A percentile compares a stretch with the other conserved stretches of the same genome.
phyloP scores from a whole-genome alignment of 163 green algal genomes.

The Smithsoniella earleae region DNA sequence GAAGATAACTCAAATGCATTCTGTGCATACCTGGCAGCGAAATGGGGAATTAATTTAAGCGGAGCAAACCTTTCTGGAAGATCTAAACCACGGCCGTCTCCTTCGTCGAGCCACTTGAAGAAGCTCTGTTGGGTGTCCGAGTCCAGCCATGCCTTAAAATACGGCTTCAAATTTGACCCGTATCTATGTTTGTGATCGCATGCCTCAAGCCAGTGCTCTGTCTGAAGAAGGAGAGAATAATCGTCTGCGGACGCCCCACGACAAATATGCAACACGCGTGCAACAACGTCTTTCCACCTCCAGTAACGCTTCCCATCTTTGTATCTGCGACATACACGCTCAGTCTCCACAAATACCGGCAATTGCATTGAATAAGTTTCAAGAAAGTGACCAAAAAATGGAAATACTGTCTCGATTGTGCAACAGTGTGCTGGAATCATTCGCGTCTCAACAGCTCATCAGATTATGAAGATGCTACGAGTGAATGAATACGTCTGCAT shows the following conservation, averaged over 20 bases:
- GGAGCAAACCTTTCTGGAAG: not conserved
- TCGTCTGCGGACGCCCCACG: conserved; percentile 8
- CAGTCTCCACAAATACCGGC: conserved; percentile 5
- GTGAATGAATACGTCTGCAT: too few species aligned
- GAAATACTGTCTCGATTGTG: not conserved
- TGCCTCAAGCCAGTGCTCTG: conserved; percentile 58
- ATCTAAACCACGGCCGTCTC: not conserved
- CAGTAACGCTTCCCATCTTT: conserved; percentile 3
- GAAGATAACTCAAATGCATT: too few species aligned
- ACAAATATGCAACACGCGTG: conserved; percentile 22
- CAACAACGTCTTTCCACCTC: conserved; percentile 26
- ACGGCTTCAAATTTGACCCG: conserved; percentile 53
- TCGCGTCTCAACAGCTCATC: too few species aligned
- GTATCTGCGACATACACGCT: too few species aligned
- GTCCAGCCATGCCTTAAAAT: conserved; percentile 47
- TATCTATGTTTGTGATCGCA: conserved; percentile 54
- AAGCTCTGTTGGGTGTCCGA: conserved; percentile 25
- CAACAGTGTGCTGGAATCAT: too few species aligned
- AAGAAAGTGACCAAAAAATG: not conserved
- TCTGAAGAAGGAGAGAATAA: conserved; percentile 43
- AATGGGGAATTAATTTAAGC: too few species aligned
- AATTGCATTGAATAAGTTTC: not conserved
- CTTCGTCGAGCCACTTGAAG: conserved; percentile 30
- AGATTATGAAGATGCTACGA: too few species aligned
- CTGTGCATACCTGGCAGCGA: too few species aligned